Evolutionary conservation across 129 eudicot genomes (phyloP).

Genomic region (Chrysanthemum lavandulifolium): DNA sequence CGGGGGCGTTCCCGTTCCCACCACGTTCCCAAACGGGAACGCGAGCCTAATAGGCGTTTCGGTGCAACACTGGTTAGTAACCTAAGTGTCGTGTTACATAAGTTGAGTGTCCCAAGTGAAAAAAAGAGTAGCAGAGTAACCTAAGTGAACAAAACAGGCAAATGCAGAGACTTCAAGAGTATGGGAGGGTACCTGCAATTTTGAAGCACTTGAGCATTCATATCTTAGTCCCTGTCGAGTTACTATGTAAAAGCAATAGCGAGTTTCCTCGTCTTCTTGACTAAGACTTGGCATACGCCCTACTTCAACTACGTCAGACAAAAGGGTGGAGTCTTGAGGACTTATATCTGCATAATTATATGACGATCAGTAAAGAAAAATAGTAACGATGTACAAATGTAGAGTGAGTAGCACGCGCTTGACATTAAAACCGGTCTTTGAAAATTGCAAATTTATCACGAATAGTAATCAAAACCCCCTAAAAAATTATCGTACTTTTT

Average conservation of each 20-base stretch:
- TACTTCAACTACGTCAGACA: conserved; percentile 80
- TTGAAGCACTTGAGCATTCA: conserved; percentile 80
- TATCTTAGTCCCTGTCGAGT: conserved; percentile 79
- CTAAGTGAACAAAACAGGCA: neutral
- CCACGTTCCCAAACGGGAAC: too few relatives aligned
- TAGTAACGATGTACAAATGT: neutral
- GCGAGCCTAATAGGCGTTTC: too few relatives aligned
- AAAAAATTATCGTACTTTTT: too few relatives aligned
- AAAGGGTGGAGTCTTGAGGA: conserved; percentile 81
- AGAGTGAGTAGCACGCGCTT: too few relatives aligned
- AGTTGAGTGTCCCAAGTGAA: too few relatives aligned
- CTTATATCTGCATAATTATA: conserved; percentile 64
- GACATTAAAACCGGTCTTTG: too few relatives aligned
- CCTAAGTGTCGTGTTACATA: too few relatives aligned
- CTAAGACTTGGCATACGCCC: conserved; percentile 62
- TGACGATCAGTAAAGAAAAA: neutral
- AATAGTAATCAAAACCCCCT: too few relatives aligned
- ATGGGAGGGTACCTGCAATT: conserved; percentile 53
- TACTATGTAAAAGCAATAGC: conserved; percentile 65
- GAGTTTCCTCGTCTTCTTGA: conserved; percentile 64
- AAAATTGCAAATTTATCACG: too few relatives aligned
- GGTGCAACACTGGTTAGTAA: too few relatives aligned
- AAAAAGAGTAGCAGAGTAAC: too few relatives aligned
- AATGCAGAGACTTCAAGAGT: neutral
- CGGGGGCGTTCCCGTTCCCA: too few relatives aligned